Base-by-base conservation (phyloP, 805 yeast genomes). In the Yarrowia alimentaria region DNA sequence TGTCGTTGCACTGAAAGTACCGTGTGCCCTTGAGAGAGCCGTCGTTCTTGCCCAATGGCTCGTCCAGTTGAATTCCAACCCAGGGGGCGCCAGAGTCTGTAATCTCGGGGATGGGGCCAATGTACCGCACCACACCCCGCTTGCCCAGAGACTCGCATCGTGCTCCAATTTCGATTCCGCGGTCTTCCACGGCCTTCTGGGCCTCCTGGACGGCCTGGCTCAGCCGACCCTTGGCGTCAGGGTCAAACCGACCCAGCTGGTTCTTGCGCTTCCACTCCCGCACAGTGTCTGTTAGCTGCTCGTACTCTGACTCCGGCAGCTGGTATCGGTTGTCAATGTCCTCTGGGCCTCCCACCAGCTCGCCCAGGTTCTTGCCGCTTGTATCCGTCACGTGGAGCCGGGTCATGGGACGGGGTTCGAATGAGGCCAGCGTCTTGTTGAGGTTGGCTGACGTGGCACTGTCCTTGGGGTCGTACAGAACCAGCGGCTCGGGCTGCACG, bases 51-150 rank as follows among this genome's bases (percentile, higher is more conserved):
- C 98, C 98, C 6, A 77, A 75, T 0, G 97, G 91, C 57, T 85
- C 88, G 58, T 85, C 93, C 51, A 89, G 80, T 58, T 82, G 85
- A 3, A 91, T 76, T 0, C 97, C 98, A 22, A 85, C 75, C 96
- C 97, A 91, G 6, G 56, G 56, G 2, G 2, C 71, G 74, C 51
- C 51, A 19, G 57, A 56, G 11, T 63, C 62, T 40, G 79, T 81
- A 42, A 89, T 76, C 30, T 75, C 79, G 0, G 78, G 71, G 1
- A 91, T 78, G 30, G 65, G 67, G 2, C 98, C 98, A 11, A 89
- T 68, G 60, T 68, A 91, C 53, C 73, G 69, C 21, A 91, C 74
- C n/a, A 72, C 67, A 3, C 97, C 98, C 29, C 84, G 62, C 21
- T 31, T 43, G 7, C 29, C 28, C 29, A 21, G 29, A 29, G 30